Evolutionary conservation across 2,329 filamentous ascomycete genomes (phyloP).

Genomic region (Oidium heveae): DNA sequence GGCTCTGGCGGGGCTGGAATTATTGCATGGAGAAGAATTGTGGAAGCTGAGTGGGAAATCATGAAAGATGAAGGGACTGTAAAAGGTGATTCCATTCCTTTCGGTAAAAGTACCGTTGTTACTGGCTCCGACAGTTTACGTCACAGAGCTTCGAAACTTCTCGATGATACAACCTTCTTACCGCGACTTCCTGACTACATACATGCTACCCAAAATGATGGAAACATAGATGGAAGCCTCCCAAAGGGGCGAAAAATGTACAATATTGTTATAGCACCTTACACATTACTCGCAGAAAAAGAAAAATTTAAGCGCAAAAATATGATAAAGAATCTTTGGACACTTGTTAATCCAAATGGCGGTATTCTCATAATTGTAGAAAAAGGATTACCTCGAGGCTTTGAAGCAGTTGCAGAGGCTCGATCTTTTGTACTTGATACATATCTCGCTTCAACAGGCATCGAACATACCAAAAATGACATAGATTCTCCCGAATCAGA

Average conservation of each 20-base stretch:
- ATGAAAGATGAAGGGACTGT: slow-evolving; percentile 27
- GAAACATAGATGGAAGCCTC: slow-evolving; percentile 22
- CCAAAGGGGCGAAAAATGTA: slow-evolving; percentile 45
- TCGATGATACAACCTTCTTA: slow-evolving; percentile 79
- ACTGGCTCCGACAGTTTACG: slow-evolving; percentile 52
- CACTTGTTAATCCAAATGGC: slow-evolving; percentile 55
- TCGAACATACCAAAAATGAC: slow-evolving; percentile 17
- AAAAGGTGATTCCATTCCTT: slow-evolving; percentile 23
- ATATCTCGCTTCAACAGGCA: slow-evolving; percentile 39
- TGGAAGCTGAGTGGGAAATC: slow-evolving; percentile 58
- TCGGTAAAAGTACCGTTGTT: slow-evolving; percentile 59
- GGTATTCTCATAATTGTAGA: slow-evolving; percentile 73
- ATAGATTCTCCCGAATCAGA: slow-evolving; percentile 9
- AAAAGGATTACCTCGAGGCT: slow-evolving; percentile 75
- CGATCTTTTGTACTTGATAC: slow-evolving; percentile 54
- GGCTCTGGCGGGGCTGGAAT: slow-evolving; percentile 50
- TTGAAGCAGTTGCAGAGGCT: slow-evolving; percentile 73
- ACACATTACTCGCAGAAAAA: slow-evolving; percentile 51
- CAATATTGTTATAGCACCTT: slow-evolving; percentile 75
- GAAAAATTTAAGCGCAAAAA: slow-evolving; percentile 56
- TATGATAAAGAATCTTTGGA: slow-evolving; percentile 74
- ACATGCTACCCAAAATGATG: slow-evolving; percentile 16
- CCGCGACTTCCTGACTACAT: slow-evolving; percentile 76
- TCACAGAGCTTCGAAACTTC: slow-evolving; percentile 45
- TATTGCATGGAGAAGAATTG: slow-evolving; percentile 51